These are phyloP conservation scores for Nannizziopsis arthrosporioides DNA, from an alignment of 2,329 filamentous ascomycete genomes.

Conservation along the genomic window DNA sequence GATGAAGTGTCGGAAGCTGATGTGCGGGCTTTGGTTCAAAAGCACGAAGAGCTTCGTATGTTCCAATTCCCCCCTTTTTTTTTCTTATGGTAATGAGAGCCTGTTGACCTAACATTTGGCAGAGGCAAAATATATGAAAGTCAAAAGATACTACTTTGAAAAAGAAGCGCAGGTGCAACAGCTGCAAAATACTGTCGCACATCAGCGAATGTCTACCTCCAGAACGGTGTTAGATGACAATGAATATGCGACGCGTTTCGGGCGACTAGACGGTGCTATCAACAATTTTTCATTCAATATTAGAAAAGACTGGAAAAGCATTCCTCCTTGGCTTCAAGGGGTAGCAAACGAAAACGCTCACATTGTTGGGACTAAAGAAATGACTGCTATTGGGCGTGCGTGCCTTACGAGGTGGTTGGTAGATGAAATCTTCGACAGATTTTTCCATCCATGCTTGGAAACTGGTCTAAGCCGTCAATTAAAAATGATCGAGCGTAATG, in stretches of 20 bases:
- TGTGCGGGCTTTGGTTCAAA: conserved; percentile 33
- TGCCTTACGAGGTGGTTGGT: conserved; percentile 82
- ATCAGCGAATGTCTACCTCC: conserved; percentile 88
- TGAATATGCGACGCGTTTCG: conserved; percentile 83
- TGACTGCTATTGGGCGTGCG: conserved; percentile 87
- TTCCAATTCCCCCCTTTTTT: neutral
- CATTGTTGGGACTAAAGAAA: conserved; percentile 83
- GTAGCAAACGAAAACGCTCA: conserved; percentile 78
- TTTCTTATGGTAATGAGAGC: neutral
- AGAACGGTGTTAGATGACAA: conserved; percentile 89
- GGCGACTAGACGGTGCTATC: conserved; percentile 81
- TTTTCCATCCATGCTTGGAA: conserved; percentile 85
- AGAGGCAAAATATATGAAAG: conserved; percentile 96
- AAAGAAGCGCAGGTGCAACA: conserved; percentile 81
- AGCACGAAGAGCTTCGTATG: conserved; percentile 39
- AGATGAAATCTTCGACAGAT: conserved; percentile 80
- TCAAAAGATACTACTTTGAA: conserved; percentile 95
- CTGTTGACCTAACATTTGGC: conserved; percentile 4
- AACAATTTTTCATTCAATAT: conserved; percentile 94
- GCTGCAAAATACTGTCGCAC: conserved; percentile 92
- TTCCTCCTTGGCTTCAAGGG: conserved; percentile 68
- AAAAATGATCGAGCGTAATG: conserved; percentile 78
- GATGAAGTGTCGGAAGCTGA: conserved; percentile 35
- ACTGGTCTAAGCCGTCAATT: conserved; percentile 61
- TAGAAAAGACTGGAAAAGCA: conserved; percentile 77